phyloP scores from a whole-genome alignment of 768 basidiomycete genomes.

The Pulveroboletus sp. region DNA sequence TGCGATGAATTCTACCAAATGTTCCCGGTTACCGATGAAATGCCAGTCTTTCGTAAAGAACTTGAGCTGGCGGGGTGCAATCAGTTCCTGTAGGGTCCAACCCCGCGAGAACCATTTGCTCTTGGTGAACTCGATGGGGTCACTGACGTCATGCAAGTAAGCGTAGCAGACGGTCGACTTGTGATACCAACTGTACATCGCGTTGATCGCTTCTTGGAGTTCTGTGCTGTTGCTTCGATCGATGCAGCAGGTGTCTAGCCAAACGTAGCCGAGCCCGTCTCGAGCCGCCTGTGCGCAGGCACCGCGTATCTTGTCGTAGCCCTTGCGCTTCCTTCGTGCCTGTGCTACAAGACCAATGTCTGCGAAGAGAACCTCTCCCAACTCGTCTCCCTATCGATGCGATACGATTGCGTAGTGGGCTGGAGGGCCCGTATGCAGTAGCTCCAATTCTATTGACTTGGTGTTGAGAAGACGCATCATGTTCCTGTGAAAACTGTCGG shows the following conservation, averaged over 20 bases:
- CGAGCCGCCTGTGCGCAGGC: slow-evolving; percentile 16
- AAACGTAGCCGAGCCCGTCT: slow-evolving; percentile 22
- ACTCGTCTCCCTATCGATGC: slow-evolving; percentile 25
- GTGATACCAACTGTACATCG: slow-evolving; percentile 35
- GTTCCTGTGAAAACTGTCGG: slow-evolving; percentile 2
- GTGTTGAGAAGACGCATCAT: slow-evolving; percentile 29
- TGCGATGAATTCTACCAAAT: slow-evolving; percentile 11
- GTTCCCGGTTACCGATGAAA: slow-evolving; percentile 13
- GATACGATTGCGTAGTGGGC: slow-evolving; percentile 25
- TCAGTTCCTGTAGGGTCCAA: slow-evolving; percentile 31
- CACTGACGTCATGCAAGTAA: slow-evolving; percentile 26
- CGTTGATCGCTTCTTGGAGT: slow-evolving; percentile 29
- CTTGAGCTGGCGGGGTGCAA: slow-evolving; percentile 25
- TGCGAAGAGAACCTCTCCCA: slow-evolving; percentile 21
- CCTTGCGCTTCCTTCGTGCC: slow-evolving; percentile 13
- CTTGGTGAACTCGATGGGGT: slow-evolving; percentile 10
- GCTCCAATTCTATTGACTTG: slow-evolving; percentile 12
- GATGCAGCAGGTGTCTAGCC: slow-evolving; percentile 36
- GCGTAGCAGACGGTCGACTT: slow-evolving; percentile 25
- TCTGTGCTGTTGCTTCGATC: slow-evolving; percentile 27
- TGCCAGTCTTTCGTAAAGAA: slow-evolving; percentile 30
- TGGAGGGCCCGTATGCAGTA: slow-evolving; percentile 1
- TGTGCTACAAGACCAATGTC: slow-evolving; percentile 19
- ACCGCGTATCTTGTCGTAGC: slow-evolving; percentile 21
- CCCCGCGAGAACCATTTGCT: slow-evolving; percentile 33